phyloP scores from a whole-genome alignment of 345 rosid species.

The Gynandropsis gynandra region DNA sequence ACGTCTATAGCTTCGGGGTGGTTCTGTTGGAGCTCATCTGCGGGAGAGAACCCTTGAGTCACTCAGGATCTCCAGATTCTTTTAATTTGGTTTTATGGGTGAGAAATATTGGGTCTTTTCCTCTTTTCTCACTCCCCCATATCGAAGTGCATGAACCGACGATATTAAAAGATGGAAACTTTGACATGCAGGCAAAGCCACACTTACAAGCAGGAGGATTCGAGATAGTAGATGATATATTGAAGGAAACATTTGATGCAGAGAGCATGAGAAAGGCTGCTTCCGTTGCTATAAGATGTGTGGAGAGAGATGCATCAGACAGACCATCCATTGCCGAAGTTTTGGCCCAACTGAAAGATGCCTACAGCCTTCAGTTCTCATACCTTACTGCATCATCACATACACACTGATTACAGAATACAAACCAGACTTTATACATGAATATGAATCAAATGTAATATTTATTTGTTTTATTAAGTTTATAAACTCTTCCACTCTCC shows the following conservation, averaged over 20 bases:
- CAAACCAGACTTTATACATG: too few species aligned
- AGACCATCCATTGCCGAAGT: constrained; percentile 52
- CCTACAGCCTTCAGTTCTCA: constrained; percentile 55
- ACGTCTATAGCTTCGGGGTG: constrained; percentile 87
- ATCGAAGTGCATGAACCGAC: too few species aligned
- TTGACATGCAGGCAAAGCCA: constrained; percentile 71
- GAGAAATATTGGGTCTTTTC: too few species aligned
- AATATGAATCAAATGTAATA: too few species aligned
- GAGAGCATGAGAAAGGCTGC: constrained; percentile 58
- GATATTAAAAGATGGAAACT: too few species aligned
- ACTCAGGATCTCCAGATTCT: constrained; percentile 76
- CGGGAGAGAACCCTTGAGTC: constrained; percentile 81
- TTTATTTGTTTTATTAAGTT: too few species aligned
- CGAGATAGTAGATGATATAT: constrained; percentile 53
- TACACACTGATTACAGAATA: constrained; percentile 18
- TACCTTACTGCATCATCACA: constrained; percentile 43
- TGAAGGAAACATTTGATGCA: constrained; percentile 43
- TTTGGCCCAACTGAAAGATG: constrained; percentile 54
- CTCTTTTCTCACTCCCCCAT: too few species aligned
- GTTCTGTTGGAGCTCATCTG: constrained; percentile 89
- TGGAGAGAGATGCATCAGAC: constrained; percentile 57
- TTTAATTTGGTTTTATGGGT: constrained; percentile 57
- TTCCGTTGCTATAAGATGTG: constrained; percentile 40
- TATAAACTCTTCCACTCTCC: constrained; percentile 68
- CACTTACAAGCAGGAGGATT: constrained; percentile 63